These are phyloP conservation scores for Wickerhamiella australiensis DNA, from an alignment of 805 yeast genomes.

Conservation along the genomic window DNA sequence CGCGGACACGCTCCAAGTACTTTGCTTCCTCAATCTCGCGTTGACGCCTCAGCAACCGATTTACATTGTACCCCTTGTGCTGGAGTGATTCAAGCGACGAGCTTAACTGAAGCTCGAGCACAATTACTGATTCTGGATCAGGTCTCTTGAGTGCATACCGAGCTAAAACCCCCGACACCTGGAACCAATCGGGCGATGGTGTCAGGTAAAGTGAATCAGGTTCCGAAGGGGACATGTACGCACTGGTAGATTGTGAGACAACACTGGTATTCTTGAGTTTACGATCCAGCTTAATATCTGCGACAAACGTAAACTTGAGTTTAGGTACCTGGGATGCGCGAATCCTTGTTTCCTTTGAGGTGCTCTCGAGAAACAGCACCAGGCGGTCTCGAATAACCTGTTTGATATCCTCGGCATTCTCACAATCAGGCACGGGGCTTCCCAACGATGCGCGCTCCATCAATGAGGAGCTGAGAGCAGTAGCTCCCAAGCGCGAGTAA, in stretches of 20 bases:
- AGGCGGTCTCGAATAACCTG: constrained; percentile 26
- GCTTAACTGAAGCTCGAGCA: constrained; percentile 29
- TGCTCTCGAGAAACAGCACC: constrained; percentile 26
- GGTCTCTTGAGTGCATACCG: constrained; percentile 24
- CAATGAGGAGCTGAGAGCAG: constrained; percentile 22
- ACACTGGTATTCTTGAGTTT: constrained; percentile 21
- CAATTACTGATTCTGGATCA: constrained; percentile 30
- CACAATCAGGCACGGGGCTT: constrained; percentile 13
- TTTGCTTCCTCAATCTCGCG: constrained; percentile 16
- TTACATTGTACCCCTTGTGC: constrained; percentile 31
- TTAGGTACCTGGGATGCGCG: constrained; percentile 13
- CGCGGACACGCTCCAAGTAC: background rate
- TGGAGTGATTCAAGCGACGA: constrained; percentile 25
- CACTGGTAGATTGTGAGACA: constrained; percentile 14
- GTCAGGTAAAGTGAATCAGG: constrained; percentile 19
- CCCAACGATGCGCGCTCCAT: constrained; percentile 25
- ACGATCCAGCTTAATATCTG: constrained; percentile 22
- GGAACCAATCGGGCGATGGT: constrained; percentile 29
- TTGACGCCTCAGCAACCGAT: constrained; percentile 24
- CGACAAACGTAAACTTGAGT: constrained; percentile 21
- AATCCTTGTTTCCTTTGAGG: constrained; percentile 15
- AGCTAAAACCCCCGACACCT: constrained; percentile 28
- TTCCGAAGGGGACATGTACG: constrained; percentile 16
- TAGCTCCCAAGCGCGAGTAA: constrained; percentile 26
- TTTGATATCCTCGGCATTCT: constrained; percentile 14